Evolutionary conservation across 192 early-diverging fungal species (phyloP), one percentile per base, ranked within the genome.

Genomic region (Cladochytrium replicatum): DNA sequence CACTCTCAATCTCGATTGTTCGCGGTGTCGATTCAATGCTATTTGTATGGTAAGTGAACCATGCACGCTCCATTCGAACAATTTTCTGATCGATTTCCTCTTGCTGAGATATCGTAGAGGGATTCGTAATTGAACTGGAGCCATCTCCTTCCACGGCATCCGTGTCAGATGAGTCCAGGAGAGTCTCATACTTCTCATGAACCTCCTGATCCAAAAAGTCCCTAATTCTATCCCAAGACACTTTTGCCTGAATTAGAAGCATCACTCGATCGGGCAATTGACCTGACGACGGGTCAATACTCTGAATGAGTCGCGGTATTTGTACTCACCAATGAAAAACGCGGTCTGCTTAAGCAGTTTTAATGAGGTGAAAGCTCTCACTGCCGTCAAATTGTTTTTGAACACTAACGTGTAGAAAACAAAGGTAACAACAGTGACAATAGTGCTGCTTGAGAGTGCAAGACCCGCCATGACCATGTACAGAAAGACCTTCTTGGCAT

Each of bases 151-250:
- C n/a, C n/a, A n/a, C n/a, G n/a, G n/a, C n/a, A n/a, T n/a, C n/a
- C 13, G 13, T n/a, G 34, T 37, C 34, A 13, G 13, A 13, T n/a
- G 17, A 13, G 13, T 37, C 17, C 17, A 13, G 13, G 13, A 13
- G 13, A 37, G 17, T 37, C 13, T 13, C 41, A 29, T 63, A 57
- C 43, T 67, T 38, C 58, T 77, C 69, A 28, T 87, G 51, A 42
- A 90, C 83, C 7, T 75, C 63, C 52, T 92, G 85, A 6, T 56
- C 64, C 30, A 97, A 65, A 49, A 87, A 97, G 31, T 67, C 64
- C 32, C 76, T 75, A 32, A 97, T 74, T 23, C 82, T 63, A n/a
- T 38, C 64, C 11, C 83, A 54, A 9, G 72, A 75, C 21, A 82
- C 76, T 19, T 68, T 59, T 3, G 75, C 62, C 41, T 71, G 63